A percentile compares a stretch with the other conserved stretches of the same genome.
Conservation (phyloP, 73 alveolate species). For the Strombidium stylifer region DNA sequence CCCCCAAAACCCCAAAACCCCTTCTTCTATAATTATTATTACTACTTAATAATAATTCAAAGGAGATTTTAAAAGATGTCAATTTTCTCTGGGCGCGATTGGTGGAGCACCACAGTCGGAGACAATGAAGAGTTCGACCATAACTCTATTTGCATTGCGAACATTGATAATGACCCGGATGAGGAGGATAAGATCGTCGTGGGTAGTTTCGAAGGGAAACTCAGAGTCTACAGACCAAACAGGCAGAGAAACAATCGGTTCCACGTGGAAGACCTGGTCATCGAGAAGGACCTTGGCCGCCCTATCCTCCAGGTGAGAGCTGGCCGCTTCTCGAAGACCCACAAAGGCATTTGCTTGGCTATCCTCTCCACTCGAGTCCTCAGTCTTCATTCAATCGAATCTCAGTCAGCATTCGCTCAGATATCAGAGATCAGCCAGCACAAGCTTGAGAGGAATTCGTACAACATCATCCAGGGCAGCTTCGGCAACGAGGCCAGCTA, state of each 20-base stretch:
- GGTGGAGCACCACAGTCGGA: conserved; percentile 54
- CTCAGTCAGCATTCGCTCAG: no score
- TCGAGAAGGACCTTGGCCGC: conserved; percentile 50
- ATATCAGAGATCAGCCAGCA: conserved; percentile 52
- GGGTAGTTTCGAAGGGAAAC: conserved; percentile 42
- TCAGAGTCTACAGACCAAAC: not conserved
- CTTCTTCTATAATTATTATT: not conserved
- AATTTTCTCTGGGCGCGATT: conserved; percentile 47
- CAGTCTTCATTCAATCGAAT: no score
- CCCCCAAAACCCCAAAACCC: no score
- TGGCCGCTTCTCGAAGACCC: conserved; percentile 54
- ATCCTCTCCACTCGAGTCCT: no score
- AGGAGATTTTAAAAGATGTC: no score
- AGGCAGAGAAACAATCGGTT: conserved; percentile 53
- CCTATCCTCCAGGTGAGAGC: conserved; percentile 65
- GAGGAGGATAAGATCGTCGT: conserved; percentile 52
- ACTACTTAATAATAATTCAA: not conserved
- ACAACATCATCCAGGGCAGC: conserved; percentile 65
- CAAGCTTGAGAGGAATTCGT: conserved; percentile 66
- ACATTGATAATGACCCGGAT: conserved; percentile 61
- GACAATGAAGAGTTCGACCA: conserved; percentile 60
- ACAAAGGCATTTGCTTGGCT: conserved; percentile 7
- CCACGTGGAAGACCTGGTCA: conserved; percentile 51
- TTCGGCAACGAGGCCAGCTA: conserved; percentile 67
- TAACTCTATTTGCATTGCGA: conserved; percentile 63